phyloP scores from a whole-genome alignment of 1,139 yeast species.

The Debaryomyces coudertii region DNA sequence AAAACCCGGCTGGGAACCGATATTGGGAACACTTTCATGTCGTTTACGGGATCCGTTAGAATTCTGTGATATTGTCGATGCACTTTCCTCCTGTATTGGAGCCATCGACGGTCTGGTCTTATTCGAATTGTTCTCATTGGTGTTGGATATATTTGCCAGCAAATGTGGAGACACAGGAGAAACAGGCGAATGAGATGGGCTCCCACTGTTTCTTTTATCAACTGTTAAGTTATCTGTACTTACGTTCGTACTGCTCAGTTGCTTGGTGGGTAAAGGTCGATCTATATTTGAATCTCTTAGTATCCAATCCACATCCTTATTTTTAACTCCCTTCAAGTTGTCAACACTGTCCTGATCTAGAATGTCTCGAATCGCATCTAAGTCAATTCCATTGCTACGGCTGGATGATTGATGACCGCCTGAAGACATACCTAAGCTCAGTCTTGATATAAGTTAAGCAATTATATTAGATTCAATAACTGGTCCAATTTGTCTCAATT shows the following conservation, averaged over 20 bases:
- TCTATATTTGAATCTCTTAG: conserved; percentile 35
- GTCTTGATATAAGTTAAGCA: conserved; percentile 27
- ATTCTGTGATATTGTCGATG: conserved; percentile 12
- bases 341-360: conserved; percentile 23
- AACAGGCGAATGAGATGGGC: not conserved
- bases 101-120: conserved; percentile 43
- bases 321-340: conserved; percentile 32
- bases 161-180: conserved; percentile 29
- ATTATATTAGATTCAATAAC: conserved; percentile 26
- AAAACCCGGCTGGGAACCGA: conserved; percentile 30
- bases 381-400: conserved; percentile 14
- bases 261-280: not conserved
- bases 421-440: conserved; percentile 40
- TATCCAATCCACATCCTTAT: conserved; percentile 53
- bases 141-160: conserved; percentile 36
- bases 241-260: not conserved
- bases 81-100: conserved; percentile 36
- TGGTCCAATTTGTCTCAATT: not conserved
- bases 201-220: not conserved
- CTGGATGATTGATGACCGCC: conserved; percentile 21
- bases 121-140: conserved; percentile 33
- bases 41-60: conserved; percentile 13
- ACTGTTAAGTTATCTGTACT: conserved; percentile 1
- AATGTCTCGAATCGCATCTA: conserved; percentile 22
- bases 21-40: conserved; percentile 23